These are phyloP conservation scores for Plasmodium coatneyi DNA, from an alignment of 169 alveolate species.

Conservation along the genomic window DNA sequence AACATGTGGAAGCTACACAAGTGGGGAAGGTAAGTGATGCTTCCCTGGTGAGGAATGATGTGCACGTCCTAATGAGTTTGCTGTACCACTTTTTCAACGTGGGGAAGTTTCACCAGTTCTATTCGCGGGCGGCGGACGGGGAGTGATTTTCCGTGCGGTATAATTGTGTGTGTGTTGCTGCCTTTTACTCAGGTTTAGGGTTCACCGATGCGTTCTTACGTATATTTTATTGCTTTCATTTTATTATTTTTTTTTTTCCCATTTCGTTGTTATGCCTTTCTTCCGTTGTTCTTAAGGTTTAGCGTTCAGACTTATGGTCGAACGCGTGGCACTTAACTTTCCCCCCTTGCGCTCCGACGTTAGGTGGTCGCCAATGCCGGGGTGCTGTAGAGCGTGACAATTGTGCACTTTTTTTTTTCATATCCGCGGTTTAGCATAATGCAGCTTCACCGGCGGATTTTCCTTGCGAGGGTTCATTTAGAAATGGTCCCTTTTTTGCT, in stretches of 20 bases:
- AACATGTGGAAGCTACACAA: background rate
- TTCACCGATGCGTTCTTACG: background rate
- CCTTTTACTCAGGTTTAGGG: too few species aligned
- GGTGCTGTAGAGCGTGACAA: background rate
- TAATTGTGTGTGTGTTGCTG: background rate
- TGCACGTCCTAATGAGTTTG: slow-evolving; percentile 27
- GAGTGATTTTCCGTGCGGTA: background rate
- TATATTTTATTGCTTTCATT: too few species aligned
- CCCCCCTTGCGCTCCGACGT: background rate
- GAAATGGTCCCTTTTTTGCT: background rate
- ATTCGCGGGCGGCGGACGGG: background rate
- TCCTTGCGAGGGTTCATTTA: background rate
- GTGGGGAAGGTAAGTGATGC: background rate
- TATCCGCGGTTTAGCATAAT: background rate
- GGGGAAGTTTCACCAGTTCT: slow-evolving; percentile 1
- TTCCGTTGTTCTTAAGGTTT: background rate
- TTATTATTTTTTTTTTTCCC: background rate
- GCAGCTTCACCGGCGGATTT: background rate
- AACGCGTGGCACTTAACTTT: background rate
- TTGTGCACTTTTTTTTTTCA: background rate
- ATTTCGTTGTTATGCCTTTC: background rate
- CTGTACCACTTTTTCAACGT: slow-evolving; percentile 30
- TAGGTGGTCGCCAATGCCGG: background rate
- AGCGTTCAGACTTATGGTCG: background rate
- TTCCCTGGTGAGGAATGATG: background rate